Evolutionary conservation across 2,329 filamentous ascomycete species (phyloP).

Genomic region (Raffaelea albimanens): DNA sequence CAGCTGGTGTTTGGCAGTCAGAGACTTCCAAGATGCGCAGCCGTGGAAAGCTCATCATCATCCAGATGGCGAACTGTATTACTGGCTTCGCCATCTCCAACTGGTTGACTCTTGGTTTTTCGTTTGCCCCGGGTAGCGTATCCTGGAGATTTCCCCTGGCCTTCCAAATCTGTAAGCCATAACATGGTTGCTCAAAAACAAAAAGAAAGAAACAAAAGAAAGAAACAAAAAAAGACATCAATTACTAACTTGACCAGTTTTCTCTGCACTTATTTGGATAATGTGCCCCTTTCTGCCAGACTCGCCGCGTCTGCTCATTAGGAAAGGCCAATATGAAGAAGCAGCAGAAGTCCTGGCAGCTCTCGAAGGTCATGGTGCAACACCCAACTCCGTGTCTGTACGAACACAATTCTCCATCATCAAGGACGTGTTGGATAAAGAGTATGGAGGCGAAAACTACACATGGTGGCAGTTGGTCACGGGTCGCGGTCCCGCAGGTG

Average conservation of each 20-base stretch:
- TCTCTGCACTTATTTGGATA: background rate
- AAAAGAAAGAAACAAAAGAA: no score
- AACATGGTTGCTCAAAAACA: no score
- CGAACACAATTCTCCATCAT: conserved; percentile 2
- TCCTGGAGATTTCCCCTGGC: conserved; percentile 14
- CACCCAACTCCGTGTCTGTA: background rate
- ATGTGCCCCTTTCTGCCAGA: conserved; percentile 4
- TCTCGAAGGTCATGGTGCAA: conserved; percentile 1
- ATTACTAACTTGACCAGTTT: no score
- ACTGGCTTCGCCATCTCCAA: conserved; percentile 30
- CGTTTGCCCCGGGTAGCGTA: conserved; percentile 12
- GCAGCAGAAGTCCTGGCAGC: conserved; percentile 1
- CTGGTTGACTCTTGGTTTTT: conserved; percentile 12
- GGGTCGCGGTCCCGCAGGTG: conserved; percentile 1
- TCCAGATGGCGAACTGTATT: conserved; percentile 21
- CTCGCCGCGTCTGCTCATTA: conserved; percentile 2
- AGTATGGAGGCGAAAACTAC: background rate
- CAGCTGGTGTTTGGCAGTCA: conserved; percentile 4
- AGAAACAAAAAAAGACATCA: no score
- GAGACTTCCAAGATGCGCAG: conserved; percentile 13
- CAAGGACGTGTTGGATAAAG: background rate
- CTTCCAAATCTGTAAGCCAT: conserved; percentile 15
- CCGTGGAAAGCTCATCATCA: conserved; percentile 16
- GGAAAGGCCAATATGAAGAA: background rate
- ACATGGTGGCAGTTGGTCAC: conserved; percentile 1